A percentile compares a stretch with the other conserved stretches of the same genome.
These are phyloP conservation scores for Erysimum cheiri DNA, from an alignment of 441 rosid species.

Conservation along the genomic window DNA sequence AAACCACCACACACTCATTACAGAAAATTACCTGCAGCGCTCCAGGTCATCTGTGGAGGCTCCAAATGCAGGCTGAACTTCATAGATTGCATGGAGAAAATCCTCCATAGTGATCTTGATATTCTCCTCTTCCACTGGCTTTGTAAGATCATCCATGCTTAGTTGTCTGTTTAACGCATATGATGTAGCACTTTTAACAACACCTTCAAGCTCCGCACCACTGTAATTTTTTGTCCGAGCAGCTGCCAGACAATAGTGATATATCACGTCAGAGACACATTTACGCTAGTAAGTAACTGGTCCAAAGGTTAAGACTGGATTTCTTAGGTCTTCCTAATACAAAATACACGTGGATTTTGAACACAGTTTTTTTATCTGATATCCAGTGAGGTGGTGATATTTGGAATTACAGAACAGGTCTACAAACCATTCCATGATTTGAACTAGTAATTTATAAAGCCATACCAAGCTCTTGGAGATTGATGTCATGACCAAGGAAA, in stretches of 20 bases:
- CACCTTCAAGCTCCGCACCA: constrained; percentile 99
- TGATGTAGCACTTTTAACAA: constrained; percentile 98
- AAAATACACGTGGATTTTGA: neutral
- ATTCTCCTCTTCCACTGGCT: constrained; percentile 95
- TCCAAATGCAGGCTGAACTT: constrained; percentile 93
- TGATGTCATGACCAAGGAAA: constrained; percentile 86
- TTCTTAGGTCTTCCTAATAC: constrained; percentile 24
- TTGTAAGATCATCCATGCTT: constrained; percentile 96
- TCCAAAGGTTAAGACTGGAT: constrained; percentile 5
- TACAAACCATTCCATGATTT: constrained; percentile 30
- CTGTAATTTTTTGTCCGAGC: constrained; percentile 98
- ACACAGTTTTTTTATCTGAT: neutral
- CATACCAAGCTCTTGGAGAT: constrained; percentile 94
- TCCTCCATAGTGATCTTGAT: constrained; percentile 95
- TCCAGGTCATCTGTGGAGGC: constrained; percentile 98
- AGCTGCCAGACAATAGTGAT: constrained; percentile 59
- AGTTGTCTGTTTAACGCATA: constrained; percentile 94
- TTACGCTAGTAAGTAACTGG: constrained; percentile 8
- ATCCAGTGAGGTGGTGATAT: neutral
- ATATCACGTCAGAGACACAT: constrained; percentile 8
- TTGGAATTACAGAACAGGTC: constrained; percentile 20
- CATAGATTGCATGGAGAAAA: constrained; percentile 81
- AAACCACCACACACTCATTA: constrained; percentile 17
- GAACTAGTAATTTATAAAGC: constrained; percentile 9
- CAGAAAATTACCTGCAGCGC: constrained; percentile 76